A percentile compares a stretch with the other conserved stretches of the same genome.
These are phyloP conservation scores for Neurospora crassa DNA, from an alignment of 2,329 filamentous ascomycete genomes.

Conservation along the genomic window DNA sequence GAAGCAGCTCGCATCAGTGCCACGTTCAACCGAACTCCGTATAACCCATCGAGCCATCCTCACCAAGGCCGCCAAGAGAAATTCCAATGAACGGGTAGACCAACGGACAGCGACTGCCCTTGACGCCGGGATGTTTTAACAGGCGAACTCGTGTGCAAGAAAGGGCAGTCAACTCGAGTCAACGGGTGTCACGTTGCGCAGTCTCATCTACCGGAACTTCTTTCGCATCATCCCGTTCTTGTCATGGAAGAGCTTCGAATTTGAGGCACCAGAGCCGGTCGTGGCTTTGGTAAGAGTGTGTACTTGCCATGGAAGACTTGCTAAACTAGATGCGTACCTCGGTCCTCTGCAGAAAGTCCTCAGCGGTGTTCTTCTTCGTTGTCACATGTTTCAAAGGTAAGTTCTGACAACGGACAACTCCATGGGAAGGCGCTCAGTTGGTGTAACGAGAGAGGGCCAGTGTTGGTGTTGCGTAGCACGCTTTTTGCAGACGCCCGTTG, in stretches of 20 bases:
- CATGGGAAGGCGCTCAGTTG: too few relatives aligned
- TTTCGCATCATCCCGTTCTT: neutral
- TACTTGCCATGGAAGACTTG: neutral
- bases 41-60: neutral
- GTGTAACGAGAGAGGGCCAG: too few relatives aligned
- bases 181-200: neutral
- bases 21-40: neutral
- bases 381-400: neutral
- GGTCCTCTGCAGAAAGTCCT: neutral
- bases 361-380: too few relatives aligned
- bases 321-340: neutral
- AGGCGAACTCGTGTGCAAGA: neutral
- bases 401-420: neutral
- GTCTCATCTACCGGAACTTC: neutral
- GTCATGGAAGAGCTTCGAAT: neutral
- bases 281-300: neutral
- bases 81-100: neutral
- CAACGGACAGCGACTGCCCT: neutral
- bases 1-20: neutral
- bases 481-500: neutral
- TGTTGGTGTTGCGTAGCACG: neutral
- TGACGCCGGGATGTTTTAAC: neutral
- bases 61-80: neutral
- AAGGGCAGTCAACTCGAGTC: neutral
- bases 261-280: neutral